These are phyloP conservation scores for Colletotrichum melonis DNA, from an alignment of 2,329 filamentous ascomycete genomes.

Conservation along the genomic window DNA sequence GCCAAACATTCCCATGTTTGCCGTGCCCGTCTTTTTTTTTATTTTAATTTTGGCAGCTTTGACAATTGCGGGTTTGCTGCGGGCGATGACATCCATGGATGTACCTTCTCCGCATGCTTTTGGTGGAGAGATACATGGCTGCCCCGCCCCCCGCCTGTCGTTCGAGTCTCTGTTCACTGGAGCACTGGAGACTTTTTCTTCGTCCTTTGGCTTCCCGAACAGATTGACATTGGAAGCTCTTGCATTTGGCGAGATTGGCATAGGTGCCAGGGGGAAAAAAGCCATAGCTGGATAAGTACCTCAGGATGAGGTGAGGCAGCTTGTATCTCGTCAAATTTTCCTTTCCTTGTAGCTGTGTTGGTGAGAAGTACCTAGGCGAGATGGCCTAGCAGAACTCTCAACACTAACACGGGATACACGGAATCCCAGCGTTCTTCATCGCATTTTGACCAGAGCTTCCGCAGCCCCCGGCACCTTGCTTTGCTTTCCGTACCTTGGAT, in stretches of 20 bases:
- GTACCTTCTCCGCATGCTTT: slow-evolving; percentile 26
- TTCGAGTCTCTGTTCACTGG: slow-evolving; percentile 1
- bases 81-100: not conserved
- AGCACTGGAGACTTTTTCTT: not conserved
- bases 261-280: not conserved
- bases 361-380: not conserved
- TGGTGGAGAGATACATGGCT: not conserved
- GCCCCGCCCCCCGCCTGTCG: not conserved
- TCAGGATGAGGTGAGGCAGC: not conserved
- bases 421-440: not conserved
- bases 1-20: slow-evolving; percentile 18
- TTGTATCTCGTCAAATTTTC: not conserved
- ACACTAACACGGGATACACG: not conserved
- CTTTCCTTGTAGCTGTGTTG: not conserved
- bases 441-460: slow-evolving; percentile 2
- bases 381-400: not conserved
- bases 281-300: not conserved
- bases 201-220: not conserved
- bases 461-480: not conserved
- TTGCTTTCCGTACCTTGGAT: not conserved
- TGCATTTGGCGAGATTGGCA: slow-evolving; percentile 11
- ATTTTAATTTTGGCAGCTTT: not conserved
- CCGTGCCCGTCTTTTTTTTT: not conserved
- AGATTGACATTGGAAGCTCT: not conserved
- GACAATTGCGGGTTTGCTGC: not conserved